Base-by-base conservation (phyloP, 1,139 yeast genomes). In the Magnusiomyces clavatus region DNA sequence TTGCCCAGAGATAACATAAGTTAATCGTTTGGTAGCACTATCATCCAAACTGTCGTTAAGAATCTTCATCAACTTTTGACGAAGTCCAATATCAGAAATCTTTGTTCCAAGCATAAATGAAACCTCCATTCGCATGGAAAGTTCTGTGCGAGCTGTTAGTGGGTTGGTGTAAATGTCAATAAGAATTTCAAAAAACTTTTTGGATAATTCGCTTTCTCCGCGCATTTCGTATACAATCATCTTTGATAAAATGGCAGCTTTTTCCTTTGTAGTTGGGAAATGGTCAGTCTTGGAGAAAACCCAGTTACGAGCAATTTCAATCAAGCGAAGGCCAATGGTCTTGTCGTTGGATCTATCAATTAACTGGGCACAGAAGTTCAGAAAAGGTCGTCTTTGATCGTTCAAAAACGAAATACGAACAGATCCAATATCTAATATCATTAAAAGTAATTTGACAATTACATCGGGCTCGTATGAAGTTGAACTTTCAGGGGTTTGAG, bases 91-190 rank as follows among this genome's bases (percentile, higher is more conserved):
- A 63, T 89, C 92, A 0, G 86, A 82, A 1, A 88, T 77, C 45
- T 95, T 77, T 0, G 98, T 92, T 44, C 98, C 98, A 16, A 89
- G 92, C 64, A 94, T 73, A 66, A 94, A 94, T 19, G 98, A 96
- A 65, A 90, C 97, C 64, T 94, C 98, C 88, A 94, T 83, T 54
- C 98, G 77, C 11, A 89, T 95, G 0, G 98, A 90, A 46, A 94
- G 77, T 63, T 94, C 99, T 1, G 96, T 83, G 57, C 90, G 81
- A 39, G 86, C 80, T 61, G 90, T 77, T 1, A 83, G 73, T 46
- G 85, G 84, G 58, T 88, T 90, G 58, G 86, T 90, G 66, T 92
- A 94, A 38, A 94, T 83, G 60, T 86, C 95, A 45, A 90, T 83
- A 54, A 94, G 84, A 38, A 94, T 86, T 60, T 84, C 85, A 63